Evolutionary conservation across 78 protist species (phyloP), one percentile per base, ranked within the genome.

Genomic region (Trichosphaerium sp.): DNA sequence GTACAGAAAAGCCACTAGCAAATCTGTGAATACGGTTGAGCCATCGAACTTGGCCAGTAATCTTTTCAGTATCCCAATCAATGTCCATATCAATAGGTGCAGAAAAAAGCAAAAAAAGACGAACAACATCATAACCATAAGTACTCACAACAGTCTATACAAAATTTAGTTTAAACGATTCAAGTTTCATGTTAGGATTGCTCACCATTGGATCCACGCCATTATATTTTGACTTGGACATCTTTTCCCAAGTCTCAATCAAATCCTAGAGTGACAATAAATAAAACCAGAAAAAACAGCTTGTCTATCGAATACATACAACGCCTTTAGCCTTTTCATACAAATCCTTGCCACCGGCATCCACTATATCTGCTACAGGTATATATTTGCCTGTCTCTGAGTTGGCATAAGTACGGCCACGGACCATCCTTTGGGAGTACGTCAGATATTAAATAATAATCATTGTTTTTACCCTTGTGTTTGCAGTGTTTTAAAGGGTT

Each of bases 211-310:
- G 94, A 71, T 72, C 94, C 1, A 85, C 82, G 57, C 94, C 94
- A 63, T 89, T 89, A 61, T 62, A 66, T 47, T 89, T 89, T 3
- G 85, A 73, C 70, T 89, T 89, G 51, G 82, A 73, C 94, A 85
- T 83, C 65, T 83, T 85, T 64, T 83, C 94, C 23, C 35, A 54
- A 21, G 82, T 47, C 34, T 59, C 15, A 7, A 32, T 32, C 1
- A 65, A 65, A 11, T n/a, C n/a, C 26, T 49, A 44, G 42, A 65
- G 71, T 0, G 75, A 34, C 15, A 51, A 32, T 18, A 42, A 68
- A 15, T 51, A 62, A 1, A 58, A 68, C 56, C n/a, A n/a, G n/a
- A n/a, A n/a, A n/a, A n/a, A n/a, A n/a, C n/a, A n/a, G 70, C 67
- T 44, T 39, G 32, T 61, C 21, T 14, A 41, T 32, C 44, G 0